phyloP scores from a whole-genome alignment of 2,329 filamentous ascomycete species.

The Keithomyces neogunnii region DNA sequence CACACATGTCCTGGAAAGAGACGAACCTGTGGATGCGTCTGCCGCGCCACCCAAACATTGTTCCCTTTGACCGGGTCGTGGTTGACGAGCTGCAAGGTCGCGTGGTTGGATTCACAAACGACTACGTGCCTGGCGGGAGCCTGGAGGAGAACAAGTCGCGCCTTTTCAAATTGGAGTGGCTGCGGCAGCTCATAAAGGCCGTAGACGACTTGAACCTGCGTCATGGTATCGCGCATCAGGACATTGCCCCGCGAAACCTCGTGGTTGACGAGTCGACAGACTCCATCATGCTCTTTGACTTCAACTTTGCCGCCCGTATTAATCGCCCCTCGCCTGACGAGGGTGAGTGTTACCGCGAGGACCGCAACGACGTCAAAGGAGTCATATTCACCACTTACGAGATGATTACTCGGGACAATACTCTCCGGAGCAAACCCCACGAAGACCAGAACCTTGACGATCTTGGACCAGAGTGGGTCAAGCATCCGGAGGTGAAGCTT shows the following conservation, averaged over 20 bases:
- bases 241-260: slow-evolving; percentile 29
- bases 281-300: slow-evolving; percentile 27
- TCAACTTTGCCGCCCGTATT: slow-evolving; percentile 20
- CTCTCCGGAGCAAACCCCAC: slow-evolving; percentile 13
- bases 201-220: slow-evolving; percentile 25
- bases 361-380: slow-evolving; percentile 24
- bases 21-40: slow-evolving; percentile 24
- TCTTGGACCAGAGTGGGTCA: slow-evolving; percentile 17
- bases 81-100: slow-evolving; percentile 20
- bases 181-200: slow-evolving; percentile 25
- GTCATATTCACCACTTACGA: slow-evolving; percentile 28
- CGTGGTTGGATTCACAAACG: slow-evolving; percentile 26
- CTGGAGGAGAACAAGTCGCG: slow-evolving; percentile 19
- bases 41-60: slow-evolving; percentile 24
- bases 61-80: slow-evolving; percentile 23
- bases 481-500: slow-evolving; percentile 22
- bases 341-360: slow-evolving; percentile 5
- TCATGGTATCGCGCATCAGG: slow-evolving; percentile 28
- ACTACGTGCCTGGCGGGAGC: slow-evolving; percentile 22
- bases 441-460: slow-evolving; percentile 15
- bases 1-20: slow-evolving; percentile 21
- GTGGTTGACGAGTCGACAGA: slow-evolving; percentile 24
- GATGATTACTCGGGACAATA: slow-evolving; percentile 24
- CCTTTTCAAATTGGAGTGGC: slow-evolving; percentile 26
- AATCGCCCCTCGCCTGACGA: slow-evolving; percentile 3